These are phyloP conservation scores for Yamadazyma olivae DNA, from an alignment of 805 yeast genomes.

Conservation along the genomic window DNA sequence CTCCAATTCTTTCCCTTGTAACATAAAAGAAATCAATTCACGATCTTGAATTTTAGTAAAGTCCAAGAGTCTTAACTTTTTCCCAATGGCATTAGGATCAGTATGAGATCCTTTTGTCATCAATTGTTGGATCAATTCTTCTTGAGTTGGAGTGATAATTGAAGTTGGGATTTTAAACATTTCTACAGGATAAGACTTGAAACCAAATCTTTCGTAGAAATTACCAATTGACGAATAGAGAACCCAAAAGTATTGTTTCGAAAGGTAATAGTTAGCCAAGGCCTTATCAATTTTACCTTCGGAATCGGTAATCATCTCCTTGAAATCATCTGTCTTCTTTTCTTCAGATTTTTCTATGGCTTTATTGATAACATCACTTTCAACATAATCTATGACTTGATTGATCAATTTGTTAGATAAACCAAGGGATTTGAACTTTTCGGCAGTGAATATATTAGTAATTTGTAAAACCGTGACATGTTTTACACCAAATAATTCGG, in stretches of 20 bases:
- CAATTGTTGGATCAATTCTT: conserved; percentile 20
- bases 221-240: conserved; percentile 75
- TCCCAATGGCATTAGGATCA: conserved; percentile 19
- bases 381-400: conserved; percentile 28
- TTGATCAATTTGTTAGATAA: conserved; percentile 24
- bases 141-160: conserved; percentile 14
- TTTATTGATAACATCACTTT: conserved; percentile 25
- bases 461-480: conserved; percentile 24
- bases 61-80: conserved; percentile 25
- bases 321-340: conserved; percentile 26
- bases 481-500: conserved; percentile 29
- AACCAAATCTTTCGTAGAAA: conserved; percentile 65
- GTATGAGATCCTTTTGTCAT: conserved; percentile 8
- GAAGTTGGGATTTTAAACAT: conserved; percentile 29
- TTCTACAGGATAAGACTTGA: conserved; percentile 34
- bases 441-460: conserved; percentile 24
- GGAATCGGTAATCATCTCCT: conserved; percentile 26
- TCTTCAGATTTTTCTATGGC: conserved; percentile 20
- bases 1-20: conserved; percentile 33
- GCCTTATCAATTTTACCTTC: conserved; percentile 25
- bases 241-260: conserved; percentile 36
- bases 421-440: conserved; percentile 25
- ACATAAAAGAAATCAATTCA: conserved; percentile 27
- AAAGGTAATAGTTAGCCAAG: conserved; percentile 31
- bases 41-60: conserved; percentile 21